Percentiles rank a stretch among this genome's conserved stretches.
phyloP scores from a whole-genome alignment of 108 stramenopile species.

The Epithemia pelagica region DNA sequence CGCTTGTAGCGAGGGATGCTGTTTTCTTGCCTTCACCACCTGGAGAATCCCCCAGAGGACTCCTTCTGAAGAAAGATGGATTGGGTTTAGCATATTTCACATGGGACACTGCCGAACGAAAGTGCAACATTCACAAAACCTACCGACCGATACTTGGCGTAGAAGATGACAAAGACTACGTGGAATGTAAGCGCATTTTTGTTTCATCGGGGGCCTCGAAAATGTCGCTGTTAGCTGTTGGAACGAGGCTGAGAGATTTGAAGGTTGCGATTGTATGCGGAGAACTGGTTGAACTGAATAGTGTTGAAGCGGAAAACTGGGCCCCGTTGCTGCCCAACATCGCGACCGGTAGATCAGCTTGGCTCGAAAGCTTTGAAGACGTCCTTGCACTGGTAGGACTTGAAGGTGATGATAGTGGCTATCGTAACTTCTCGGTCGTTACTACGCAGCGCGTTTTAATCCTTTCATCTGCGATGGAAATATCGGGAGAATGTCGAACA shows the following conservation, averaged over 20 bases:
- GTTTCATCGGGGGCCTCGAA: constrained; percentile 26
- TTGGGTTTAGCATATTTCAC: constrained; percentile 23
- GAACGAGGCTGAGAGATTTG: constrained; percentile 24
- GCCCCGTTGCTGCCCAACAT: constrained; percentile 27
- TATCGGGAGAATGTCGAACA: constrained; percentile 35
- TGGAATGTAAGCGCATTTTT: constrained; percentile 53
- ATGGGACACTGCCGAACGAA: constrained; percentile 20
- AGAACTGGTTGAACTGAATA: constrained; percentile 23
- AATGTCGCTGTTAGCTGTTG: constrained; percentile 39
- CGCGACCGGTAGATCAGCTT: constrained; percentile 25
- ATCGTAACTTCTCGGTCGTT: constrained; percentile 51
- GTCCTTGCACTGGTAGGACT: constrained; percentile 46
- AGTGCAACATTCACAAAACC: constrained; percentile 13
- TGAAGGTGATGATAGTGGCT: constrained; percentile 32
- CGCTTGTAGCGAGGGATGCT: constrained; percentile 47
- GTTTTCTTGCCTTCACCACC: constrained; percentile 49
- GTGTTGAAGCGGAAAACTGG: constrained; percentile 19
- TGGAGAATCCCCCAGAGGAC: constrained; percentile 36
- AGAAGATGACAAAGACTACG: constrained; percentile 25
- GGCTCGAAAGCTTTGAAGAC: constrained; percentile 60
- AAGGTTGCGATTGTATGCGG: constrained; percentile 44
- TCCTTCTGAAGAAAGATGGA: constrained; percentile 48
- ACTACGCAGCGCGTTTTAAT: constrained; percentile 65
- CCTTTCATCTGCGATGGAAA: constrained; percentile 35
- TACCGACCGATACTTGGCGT: constrained; percentile 46